Percentiles rank a stretch among this genome's conserved stretches.
These are phyloP conservation scores for Backusella tarrabulga DNA, from an alignment of 192 early-diverging fungal species.

Conservation along the genomic window DNA sequence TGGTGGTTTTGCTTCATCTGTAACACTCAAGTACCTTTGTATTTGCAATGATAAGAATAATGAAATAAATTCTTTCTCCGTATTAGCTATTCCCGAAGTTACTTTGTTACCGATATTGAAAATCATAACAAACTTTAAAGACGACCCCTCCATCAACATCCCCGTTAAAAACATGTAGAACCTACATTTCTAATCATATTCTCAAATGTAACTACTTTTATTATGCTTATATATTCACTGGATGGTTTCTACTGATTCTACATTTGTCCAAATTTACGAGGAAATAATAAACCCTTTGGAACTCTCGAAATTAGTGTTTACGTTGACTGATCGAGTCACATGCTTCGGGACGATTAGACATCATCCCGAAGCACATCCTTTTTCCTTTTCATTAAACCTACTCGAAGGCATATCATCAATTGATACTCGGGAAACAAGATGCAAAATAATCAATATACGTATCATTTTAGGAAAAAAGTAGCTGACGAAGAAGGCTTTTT, in stretches of 20 bases:
- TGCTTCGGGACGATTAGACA: neutral
- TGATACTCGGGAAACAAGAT: neutral
- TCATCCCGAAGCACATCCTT: neutral
- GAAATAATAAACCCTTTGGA: neutral
- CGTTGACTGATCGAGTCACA: conserved; percentile 1
- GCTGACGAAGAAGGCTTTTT: neutral
- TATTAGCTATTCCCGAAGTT: neutral
- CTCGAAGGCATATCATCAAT: neutral
- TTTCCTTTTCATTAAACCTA: neutral
- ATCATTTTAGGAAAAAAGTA: neutral
- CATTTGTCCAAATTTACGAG: neutral
- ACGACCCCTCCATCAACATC: neutral
- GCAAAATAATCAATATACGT: neutral
- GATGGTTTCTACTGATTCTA: neutral
- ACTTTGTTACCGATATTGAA: neutral
- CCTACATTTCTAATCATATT: neutral
- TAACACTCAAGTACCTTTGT: neutral
- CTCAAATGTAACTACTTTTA: neutral
- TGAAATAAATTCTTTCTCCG: conserved; percentile 4
- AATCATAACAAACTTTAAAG: neutral
- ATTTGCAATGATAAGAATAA: conserved; percentile 6
- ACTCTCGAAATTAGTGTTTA: conserved; percentile 3
- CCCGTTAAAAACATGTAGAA: neutral
- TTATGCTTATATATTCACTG: neutral
- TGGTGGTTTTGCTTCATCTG: neutral